Conservation (phyloP, 2,329 filamentous ascomycete genomes). For the Alternaria solani region DNA sequence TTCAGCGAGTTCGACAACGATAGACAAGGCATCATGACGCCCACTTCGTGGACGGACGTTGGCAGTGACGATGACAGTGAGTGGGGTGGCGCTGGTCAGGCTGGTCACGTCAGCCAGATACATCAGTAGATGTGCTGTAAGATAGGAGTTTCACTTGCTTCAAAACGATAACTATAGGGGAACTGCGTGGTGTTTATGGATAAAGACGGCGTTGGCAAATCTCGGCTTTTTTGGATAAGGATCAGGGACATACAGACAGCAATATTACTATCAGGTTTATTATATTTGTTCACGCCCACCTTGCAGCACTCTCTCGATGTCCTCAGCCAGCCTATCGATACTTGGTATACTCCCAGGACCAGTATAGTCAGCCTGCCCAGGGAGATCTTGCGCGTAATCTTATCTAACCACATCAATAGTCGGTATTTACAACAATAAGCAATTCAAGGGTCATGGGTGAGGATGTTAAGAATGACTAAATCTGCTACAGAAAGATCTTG, state of each 20-base stretch:
- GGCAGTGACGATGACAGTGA: slow-evolving; percentile 53
- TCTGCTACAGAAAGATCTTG: background rate
- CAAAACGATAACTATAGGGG: slow-evolving; percentile 5
- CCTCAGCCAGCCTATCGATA: too few species aligned
- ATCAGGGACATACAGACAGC: background rate
- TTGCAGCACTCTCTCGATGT: too few species aligned
- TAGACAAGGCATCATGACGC: slow-evolving; percentile 44
- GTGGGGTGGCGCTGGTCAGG: slow-evolving; percentile 39
- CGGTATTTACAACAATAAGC: background rate
- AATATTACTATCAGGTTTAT: background rate
- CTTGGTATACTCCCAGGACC: too few species aligned
- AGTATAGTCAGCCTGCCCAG: too few species aligned
- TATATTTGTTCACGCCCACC: background rate
- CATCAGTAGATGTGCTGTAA: slow-evolving; percentile 28
- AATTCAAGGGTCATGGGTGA: background rate
- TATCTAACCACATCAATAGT: background rate
- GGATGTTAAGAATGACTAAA: background rate
- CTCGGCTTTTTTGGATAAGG: background rate
- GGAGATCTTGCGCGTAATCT: too few species aligned
- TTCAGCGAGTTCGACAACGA: slow-evolving; percentile 42
- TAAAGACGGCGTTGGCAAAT: background rate
- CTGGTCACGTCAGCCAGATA: slow-evolving; percentile 34
- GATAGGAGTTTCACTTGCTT: background rate
- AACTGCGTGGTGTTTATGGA: slow-evolving; percentile 1
- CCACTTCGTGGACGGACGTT: slow-evolving; percentile 52